Evolutionary conservation across 148 eudicot species (phyloP).

Genomic region (Suaeda aralocaspica): DNA sequence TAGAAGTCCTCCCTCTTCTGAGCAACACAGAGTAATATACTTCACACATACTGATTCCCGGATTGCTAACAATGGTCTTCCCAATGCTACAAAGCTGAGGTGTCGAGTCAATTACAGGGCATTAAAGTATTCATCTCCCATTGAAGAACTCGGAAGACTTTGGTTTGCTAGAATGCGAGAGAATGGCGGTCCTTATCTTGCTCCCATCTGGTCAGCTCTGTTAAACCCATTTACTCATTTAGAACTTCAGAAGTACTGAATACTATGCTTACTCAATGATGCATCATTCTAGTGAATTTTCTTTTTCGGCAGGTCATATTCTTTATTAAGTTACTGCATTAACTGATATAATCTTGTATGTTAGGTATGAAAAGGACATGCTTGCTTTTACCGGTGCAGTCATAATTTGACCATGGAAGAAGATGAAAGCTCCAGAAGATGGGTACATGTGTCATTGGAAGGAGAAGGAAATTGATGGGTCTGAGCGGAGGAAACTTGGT

Average conservation of each 20-base stretch:
- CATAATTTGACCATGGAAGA: conserved; percentile 81
- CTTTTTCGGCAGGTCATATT: not conserved
- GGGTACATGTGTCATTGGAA: conserved; percentile 95
- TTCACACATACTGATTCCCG: conserved; percentile 95
- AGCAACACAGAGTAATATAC: conserved; percentile 87
- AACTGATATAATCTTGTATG: conserved; percentile 1
- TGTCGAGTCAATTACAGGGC: conserved; percentile 90
- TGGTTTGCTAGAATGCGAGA: conserved; percentile 81
- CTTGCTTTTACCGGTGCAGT: conserved; percentile 96
- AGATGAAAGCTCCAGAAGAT: conserved; percentile 71
- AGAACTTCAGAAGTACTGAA: not conserved
- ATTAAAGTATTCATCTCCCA: conserved; percentile 77
- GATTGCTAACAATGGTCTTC: conserved; percentile 77
- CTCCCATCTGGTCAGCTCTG: conserved; percentile 64
- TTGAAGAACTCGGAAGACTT: conserved; percentile 74
- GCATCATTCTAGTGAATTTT: not conserved
- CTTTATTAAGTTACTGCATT: not conserved
- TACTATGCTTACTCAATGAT: not conserved
- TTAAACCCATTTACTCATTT: not conserved
- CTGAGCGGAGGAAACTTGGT: conserved; percentile 75
- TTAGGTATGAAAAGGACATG: conserved; percentile 99
- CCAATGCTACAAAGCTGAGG: conserved; percentile 68
- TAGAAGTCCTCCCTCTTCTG: conserved; percentile 78
- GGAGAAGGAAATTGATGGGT: conserved; percentile 90
- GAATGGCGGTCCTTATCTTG: conserved; percentile 74